phyloP scores from a whole-genome alignment of 2,329 filamentous ascomycete genomes.

The Cladosporium sphaerospermum region DNA sequence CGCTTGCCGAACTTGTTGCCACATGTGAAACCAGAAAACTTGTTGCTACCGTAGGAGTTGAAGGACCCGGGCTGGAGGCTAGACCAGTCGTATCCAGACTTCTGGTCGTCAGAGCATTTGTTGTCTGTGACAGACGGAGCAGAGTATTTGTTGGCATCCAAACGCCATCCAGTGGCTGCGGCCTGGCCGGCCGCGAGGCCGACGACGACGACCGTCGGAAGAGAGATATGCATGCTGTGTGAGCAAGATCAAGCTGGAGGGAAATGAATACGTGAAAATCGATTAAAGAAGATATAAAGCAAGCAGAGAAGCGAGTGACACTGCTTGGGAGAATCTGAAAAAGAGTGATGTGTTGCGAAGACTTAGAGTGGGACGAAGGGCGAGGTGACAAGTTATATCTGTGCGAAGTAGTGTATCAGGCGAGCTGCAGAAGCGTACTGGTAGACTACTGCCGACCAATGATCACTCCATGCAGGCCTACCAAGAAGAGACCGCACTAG shows the following conservation, averaged over 20 bases:
- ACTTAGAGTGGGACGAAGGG: background rate
- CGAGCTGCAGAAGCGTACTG: background rate
- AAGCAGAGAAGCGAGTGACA: slow-evolving; percentile 42
- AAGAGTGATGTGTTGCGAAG: background rate
- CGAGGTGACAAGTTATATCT: background rate
- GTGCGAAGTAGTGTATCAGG: background rate
- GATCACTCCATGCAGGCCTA: background rate
- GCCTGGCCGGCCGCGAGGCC: slow-evolving; percentile 40
- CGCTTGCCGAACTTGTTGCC: slow-evolving; percentile 55
- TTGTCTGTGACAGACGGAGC: slow-evolving; percentile 70
- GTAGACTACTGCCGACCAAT: background rate
- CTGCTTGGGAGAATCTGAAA: slow-evolving; percentile 23
- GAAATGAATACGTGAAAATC: slow-evolving; percentile 15
- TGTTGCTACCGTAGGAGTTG: slow-evolving; percentile 62
- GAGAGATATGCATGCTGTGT: slow-evolving; percentile 23
- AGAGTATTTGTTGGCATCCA: slow-evolving; percentile 50
- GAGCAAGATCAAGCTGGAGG: slow-evolving; percentile 2
- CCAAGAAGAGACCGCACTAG: background rate
- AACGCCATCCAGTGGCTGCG: slow-evolving; percentile 45
- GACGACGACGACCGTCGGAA: slow-evolving; percentile 21
- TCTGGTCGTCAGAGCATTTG: slow-evolving; percentile 65
- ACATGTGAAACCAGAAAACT: slow-evolving; percentile 69
- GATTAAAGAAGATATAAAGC: slow-evolving; percentile 15
- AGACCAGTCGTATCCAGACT: slow-evolving; percentile 64
- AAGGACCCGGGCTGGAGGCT: slow-evolving; percentile 58